These are phyloP conservation scores for Nymphaea thermarum DNA, from an alignment of 164 flowering plant genomes.

Conservation along the genomic window DNA sequence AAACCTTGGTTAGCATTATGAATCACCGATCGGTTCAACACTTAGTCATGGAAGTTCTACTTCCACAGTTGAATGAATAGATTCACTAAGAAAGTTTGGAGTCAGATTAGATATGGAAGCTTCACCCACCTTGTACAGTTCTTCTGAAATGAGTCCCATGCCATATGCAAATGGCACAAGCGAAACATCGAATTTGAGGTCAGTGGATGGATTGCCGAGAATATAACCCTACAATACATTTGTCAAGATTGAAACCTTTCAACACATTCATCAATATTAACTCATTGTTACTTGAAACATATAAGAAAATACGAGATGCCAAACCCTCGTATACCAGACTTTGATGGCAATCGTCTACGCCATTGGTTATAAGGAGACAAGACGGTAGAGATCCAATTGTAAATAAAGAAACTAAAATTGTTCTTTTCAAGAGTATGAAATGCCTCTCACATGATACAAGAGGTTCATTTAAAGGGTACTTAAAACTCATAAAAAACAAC, in stretches of 20 bases:
- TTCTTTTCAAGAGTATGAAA: no score
- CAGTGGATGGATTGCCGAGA: slow-evolving; percentile 32
- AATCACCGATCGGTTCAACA: no score
- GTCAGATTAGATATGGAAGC: no score
- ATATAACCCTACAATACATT: slow-evolving; percentile 31
- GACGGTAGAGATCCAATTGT: no score
- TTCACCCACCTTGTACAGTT: slow-evolving; percentile 31
- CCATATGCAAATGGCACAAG: slow-evolving; percentile 26
- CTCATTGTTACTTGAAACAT: neutral
- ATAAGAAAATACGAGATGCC: neutral
- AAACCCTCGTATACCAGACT: no score
- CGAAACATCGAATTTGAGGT: slow-evolving; percentile 9
- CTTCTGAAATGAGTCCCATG: slow-evolving; percentile 36
- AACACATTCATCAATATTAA: neutral
- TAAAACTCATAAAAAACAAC: no score
- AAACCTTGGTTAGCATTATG: no score
- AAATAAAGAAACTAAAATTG: no score
- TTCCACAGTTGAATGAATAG: neutral
- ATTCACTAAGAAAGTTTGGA: neutral
- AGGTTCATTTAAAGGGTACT: no score
- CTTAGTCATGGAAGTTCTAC: no score
- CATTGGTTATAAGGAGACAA: neutral
- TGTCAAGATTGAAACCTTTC: neutral
- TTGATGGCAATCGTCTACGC: no score
- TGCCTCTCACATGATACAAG: no score